Conservation (phyloP, 305 asterid genomes). For the Fraxinus paxiana region DNA sequence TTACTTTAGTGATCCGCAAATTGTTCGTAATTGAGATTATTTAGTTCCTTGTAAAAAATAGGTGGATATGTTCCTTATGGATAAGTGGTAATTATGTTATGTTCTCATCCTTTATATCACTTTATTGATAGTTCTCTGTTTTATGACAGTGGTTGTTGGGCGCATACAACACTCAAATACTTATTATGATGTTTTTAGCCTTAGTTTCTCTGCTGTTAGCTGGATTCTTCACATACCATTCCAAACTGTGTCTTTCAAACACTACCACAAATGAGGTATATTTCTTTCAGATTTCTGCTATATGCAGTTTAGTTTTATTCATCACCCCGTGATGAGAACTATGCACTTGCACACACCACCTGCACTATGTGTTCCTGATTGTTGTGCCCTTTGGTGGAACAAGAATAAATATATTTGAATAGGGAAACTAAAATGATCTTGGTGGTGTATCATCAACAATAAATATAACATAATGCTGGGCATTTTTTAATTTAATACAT, state of each 20-base stretch:
- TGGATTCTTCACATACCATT: conserved; percentile 87
- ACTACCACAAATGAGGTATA: conserved; percentile 91
- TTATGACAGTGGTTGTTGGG: conserved; percentile 79
- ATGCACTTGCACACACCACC: neutral
- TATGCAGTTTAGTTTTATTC: neutral
- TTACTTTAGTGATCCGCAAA: neutral
- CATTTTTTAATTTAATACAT: neutral
- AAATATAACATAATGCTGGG: neutral
- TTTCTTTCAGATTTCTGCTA: conserved; percentile 13
- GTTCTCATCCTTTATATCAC: conserved; percentile 15
- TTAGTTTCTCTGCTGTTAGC: conserved; percentile 65
- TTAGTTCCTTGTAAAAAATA: neutral
- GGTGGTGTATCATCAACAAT: neutral
- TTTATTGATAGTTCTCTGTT: conserved; percentile 26
- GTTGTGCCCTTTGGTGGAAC: conserved; percentile 14
- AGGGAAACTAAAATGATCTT: neutral
- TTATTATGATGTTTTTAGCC: conserved; percentile 74
- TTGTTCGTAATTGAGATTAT: conserved; percentile 6
- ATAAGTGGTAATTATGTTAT: conserved; percentile 11
- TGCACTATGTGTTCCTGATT: neutral
- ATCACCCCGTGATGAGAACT: conserved; percentile 2
- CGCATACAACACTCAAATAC: conserved; percentile 80
- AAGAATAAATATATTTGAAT: neutral
- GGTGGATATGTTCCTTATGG: conserved; percentile 6
- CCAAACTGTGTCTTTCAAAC: conserved; percentile 81